Conservation (phyloP, 192 early-diverging fungal species). For the Geosiphon pyriformis region DNA sequence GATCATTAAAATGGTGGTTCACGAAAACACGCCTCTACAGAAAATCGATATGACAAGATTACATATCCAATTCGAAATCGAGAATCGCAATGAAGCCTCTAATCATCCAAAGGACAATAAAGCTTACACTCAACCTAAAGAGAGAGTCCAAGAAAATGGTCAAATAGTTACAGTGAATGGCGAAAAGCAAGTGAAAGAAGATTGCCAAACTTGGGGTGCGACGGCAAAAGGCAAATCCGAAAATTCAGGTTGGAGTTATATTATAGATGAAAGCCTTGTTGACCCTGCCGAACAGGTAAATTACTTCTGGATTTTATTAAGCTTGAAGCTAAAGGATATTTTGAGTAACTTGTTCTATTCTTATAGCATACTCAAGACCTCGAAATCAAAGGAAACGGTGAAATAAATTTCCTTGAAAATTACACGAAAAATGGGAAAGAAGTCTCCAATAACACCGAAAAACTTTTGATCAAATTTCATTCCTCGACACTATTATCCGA, state of each 20-base stretch:
- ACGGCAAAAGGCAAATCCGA: neutral
- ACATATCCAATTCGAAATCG: neutral
- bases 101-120: neutral
- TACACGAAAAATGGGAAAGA: neutral
- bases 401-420: neutral
- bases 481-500: too few species aligned
- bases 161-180: neutral
- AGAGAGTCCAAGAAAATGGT: neutral
- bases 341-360: too few species aligned
- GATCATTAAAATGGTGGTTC: neutral
- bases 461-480: neutral
- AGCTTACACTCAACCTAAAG: neutral
- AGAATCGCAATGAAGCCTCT: neutral
- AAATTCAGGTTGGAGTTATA: neutral
- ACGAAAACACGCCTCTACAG: neutral
- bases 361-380: too few species aligned
- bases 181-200: neutral
- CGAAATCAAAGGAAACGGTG: too few species aligned
- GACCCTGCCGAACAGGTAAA: neutral
- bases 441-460: neutral
- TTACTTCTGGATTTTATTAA: neutral
- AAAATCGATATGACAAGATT: neutral
- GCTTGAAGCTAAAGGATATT: too few species aligned
- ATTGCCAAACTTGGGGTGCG: neutral
- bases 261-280: neutral